These are phyloP conservation scores for Colletotrichum lini DNA, from an alignment of 2,329 filamentous ascomycete genomes.

Conservation along the genomic window DNA sequence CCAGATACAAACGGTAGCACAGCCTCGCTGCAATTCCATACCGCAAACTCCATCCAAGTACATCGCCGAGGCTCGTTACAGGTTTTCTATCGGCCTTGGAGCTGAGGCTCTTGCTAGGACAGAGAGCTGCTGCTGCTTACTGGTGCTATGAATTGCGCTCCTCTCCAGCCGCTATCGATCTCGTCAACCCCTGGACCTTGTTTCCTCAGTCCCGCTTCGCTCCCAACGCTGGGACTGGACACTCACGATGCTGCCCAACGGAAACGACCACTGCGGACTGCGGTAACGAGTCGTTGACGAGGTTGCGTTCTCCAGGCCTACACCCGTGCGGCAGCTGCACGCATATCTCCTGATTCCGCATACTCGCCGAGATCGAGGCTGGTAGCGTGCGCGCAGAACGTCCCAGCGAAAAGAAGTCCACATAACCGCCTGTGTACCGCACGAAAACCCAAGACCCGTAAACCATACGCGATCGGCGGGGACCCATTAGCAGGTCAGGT, in stretches of 20 bases:
- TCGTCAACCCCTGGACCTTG: not conserved
- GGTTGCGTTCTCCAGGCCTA: not conserved
- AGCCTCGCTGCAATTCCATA: conserved; percentile 12
- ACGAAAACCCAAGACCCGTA: not conserved
- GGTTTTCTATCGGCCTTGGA: not conserved
- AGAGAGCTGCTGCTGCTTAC: not conserved
- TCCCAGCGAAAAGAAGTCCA: conserved; percentile 7
- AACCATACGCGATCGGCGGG: not conserved
- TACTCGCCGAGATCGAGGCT: not conserved
- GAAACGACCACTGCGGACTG: not conserved
- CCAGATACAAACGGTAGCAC: conserved; percentile 10
- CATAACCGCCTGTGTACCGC: conserved; percentile 3
- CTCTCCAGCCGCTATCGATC: not conserved
- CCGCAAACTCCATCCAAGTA: too few relatives aligned
- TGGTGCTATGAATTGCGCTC: conserved; percentile 1
- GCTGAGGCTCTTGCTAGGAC: not conserved
- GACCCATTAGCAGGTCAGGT: not conserved
- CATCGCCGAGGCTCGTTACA: conserved; percentile 8
- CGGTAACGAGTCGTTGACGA: not conserved
- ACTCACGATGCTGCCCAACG: conserved; percentile 2
- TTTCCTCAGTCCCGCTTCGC: not conserved
- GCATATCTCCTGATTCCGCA: not conserved
- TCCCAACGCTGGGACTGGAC: not conserved
- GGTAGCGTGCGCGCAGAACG: not conserved
- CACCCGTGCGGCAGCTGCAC: not conserved